Base-by-base conservation (phyloP, 2,329 filamentous ascomycete species). In the Leptographium radiaticola region DNA sequence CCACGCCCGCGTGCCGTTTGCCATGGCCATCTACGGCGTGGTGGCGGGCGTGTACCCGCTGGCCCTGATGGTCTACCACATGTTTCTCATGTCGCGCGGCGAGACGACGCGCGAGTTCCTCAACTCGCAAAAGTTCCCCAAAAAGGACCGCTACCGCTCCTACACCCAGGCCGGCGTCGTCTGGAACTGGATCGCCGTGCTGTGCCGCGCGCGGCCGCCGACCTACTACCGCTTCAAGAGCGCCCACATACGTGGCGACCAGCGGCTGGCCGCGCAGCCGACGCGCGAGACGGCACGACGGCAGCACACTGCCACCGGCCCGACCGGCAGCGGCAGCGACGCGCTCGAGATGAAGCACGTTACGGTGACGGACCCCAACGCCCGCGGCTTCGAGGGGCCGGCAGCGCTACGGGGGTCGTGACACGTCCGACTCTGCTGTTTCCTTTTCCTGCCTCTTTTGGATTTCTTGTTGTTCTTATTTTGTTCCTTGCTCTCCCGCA, bases 21-120 rank as follows among this genome's bases (percentile, higher is more conserved):
- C 89, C 52, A 86, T 97, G 79, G 79, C 89, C 59, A 82, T 97
- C 52, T 93, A 95, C 64, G 86, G 84, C 10, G 70, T 89, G 47
- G 59, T 98, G 43, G 81, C 77, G 1, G 79, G 85, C 43, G 75
- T 84, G 7, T 98, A 98, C 67, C 91, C 91, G 0, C 79, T 84
- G 43, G 87, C 89, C 45, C 73, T 98, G 7, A 87, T 83, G 73
- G 79, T 80, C 25, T 98, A 98, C 66, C 93, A 98, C 69, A 66
- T 97, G 48, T 96, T 95, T 71, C 76, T 98, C 45, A 89, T 94
- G 71, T 86, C 82, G 8, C 79, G 91, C 36, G 93, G 91, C 49
- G 91, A 98, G 72, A 98, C 91, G 0, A 98, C 93, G 1, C 79
- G 93, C 61, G 93, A 98, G 69, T 96, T 95, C 67, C 81, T 98